These are phyloP conservation scores for Trypethelium eluteriae DNA, from an alignment of 495 filamentous ascomycete genomes.

Conservation along the genomic window DNA sequence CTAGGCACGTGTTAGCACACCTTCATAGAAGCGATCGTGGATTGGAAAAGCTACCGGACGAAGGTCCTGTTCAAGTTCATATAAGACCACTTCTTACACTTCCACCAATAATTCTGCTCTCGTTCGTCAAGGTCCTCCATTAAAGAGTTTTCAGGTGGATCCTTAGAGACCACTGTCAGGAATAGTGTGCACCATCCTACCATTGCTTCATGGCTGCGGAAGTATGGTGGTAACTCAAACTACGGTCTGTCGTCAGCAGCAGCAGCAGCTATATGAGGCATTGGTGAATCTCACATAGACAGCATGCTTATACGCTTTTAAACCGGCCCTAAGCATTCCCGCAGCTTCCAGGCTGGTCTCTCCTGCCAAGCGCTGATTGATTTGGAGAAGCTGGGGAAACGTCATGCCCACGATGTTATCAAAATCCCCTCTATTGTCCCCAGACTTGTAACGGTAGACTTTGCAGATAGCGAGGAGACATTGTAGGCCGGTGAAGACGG, in stretches of 20 bases:
- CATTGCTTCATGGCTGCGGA: slow-evolving; percentile 72
- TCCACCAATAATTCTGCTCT: slow-evolving; percentile 96
- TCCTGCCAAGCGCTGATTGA: slow-evolving; percentile 79
- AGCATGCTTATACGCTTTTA: slow-evolving; percentile 96
- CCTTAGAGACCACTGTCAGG: slow-evolving; percentile 77
- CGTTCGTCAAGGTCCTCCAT: slow-evolving; percentile 76
- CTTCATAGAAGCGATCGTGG: slow-evolving; percentile 1
- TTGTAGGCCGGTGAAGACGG: slow-evolving; percentile 86
- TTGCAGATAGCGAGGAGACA: slow-evolving; percentile 89
- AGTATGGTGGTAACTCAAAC: slow-evolving; percentile 76
- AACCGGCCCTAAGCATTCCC: slow-evolving; percentile 88
- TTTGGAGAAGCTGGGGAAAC: slow-evolving; percentile 82
- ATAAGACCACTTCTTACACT: slow-evolving; percentile 99
- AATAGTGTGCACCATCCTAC: slow-evolving; percentile 94
- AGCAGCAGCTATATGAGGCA: neutral
- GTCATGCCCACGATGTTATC: slow-evolving; percentile 86
- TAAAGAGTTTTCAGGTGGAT: slow-evolving; percentile 69
- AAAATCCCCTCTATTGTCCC: slow-evolving; percentile 73
- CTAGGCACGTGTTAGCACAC: slow-evolving; percentile 38
- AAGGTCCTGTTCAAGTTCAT: slow-evolving; percentile 93
- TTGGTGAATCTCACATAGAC: slow-evolving; percentile 61
- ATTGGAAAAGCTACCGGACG: slow-evolving; percentile 58
- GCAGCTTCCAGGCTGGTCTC: slow-evolving; percentile 88
- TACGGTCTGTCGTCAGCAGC: slow-evolving; percentile 35
- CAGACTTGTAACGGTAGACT: slow-evolving; percentile 86